Evolutionary conservation across 176 grass and related monocot species (phyloP).

Genomic region (Alloteropsis semialata): DNA sequence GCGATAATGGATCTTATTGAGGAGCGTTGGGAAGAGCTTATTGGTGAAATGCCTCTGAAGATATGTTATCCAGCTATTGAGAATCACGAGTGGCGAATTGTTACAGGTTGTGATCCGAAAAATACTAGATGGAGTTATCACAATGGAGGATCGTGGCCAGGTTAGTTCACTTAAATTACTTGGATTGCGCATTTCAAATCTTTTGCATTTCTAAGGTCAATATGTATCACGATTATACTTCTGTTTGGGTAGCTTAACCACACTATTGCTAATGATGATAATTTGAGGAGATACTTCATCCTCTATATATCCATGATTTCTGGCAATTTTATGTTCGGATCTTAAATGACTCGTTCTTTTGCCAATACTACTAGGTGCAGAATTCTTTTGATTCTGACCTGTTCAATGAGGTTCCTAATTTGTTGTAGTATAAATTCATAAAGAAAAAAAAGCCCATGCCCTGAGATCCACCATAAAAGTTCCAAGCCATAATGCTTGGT

Average conservation of each 20-base stretch:
- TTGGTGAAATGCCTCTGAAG: constrained; percentile 80
- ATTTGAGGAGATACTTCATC: background rate
- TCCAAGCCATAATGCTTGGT: too few species aligned
- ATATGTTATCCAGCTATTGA: constrained; percentile 73
- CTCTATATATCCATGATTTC: background rate
- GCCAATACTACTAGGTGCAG: too few species aligned
- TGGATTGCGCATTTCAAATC: constrained; percentile 2
- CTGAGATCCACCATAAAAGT: too few species aligned
- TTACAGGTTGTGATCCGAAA: constrained; percentile 59
- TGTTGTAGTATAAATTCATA: background rate
- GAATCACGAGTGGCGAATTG: constrained; percentile 71
- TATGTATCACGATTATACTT: background rate
- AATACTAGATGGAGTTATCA: constrained; percentile 76
- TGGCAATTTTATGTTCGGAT: background rate
- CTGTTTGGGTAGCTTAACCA: background rate
- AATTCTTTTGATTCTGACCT: background rate
- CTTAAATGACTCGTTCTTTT: background rate
- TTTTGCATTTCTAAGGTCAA: background rate
- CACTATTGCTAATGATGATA: background rate
- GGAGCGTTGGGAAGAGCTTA: constrained; percentile 76
- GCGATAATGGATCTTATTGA: constrained; percentile 89
- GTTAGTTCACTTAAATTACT: constrained; percentile 37
- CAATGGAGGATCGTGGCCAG: constrained; percentile 82
- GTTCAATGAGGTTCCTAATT: background rate
- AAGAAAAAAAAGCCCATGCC: too few species aligned